Evolutionary conservation across 306 rosid genomes (phyloP).

Genomic region (Gastrolobium villosum): DNA sequence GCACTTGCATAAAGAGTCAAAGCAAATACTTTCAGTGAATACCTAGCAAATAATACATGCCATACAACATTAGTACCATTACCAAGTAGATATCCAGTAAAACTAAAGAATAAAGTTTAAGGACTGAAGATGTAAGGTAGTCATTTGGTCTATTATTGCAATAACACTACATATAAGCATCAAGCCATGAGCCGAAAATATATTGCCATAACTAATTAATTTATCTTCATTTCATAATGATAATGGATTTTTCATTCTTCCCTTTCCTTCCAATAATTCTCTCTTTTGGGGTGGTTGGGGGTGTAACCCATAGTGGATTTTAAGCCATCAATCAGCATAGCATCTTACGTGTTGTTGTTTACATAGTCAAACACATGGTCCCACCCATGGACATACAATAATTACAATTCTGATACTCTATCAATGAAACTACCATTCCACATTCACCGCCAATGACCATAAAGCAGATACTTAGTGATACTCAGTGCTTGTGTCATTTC

Average conservation of each 20-base stretch:
- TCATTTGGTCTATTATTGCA: slow-evolving; percentile 21
- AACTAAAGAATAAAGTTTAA: slow-evolving; percentile 14
- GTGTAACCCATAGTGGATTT: slow-evolving; percentile 30
- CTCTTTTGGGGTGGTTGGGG: neutral
- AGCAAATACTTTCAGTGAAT: slow-evolving; percentile 15
- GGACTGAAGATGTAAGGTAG: slow-evolving; percentile 5
- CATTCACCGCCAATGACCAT: slow-evolving; percentile 24
- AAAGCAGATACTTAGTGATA: slow-evolving; percentile 6
- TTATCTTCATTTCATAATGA: slow-evolving; percentile 31
- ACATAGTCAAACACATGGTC: neutral
- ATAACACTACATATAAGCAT: slow-evolving; percentile 29
- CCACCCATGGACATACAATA: slow-evolving; percentile 36
- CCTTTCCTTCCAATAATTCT: slow-evolving; percentile 15
- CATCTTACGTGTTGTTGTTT: slow-evolving; percentile 22
- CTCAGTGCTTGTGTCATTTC: slow-evolving; percentile 1
- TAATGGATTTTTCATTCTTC: neutral
- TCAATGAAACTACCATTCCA: neutral
- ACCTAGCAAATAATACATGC: neutral
- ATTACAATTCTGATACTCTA: slow-evolving; percentile 6
- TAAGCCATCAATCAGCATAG: slow-evolving; percentile 15
- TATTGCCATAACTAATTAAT: slow-evolving; percentile 16
- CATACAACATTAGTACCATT: slow-evolving; percentile 33
- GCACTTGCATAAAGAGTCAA: slow-evolving; percentile 16
- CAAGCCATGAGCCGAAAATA: slow-evolving; percentile 10
- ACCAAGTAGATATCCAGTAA: slow-evolving; percentile 18